phyloP scores from a whole-genome alignment of 1,284 basidiomycete species.

The Leccinum discolor region DNA sequence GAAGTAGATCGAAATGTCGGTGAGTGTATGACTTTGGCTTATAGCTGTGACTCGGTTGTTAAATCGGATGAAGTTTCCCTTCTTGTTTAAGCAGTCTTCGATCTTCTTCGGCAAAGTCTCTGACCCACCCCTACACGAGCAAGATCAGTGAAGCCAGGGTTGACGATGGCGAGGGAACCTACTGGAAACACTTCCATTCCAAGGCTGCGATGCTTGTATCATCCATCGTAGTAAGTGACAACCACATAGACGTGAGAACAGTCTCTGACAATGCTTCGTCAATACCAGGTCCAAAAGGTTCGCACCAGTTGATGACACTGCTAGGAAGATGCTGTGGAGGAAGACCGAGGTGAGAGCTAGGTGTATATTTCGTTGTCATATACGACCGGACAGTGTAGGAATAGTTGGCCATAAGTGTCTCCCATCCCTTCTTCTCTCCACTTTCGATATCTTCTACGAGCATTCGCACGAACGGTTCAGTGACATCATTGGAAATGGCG shows the following conservation, averaged over 20 bases:
- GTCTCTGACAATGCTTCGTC: not conserved
- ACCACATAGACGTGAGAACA: not conserved
- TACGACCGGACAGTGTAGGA: conserved; percentile 12
- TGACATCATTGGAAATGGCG: conserved; percentile 12
- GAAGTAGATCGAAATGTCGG: not conserved
- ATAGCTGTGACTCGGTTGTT: conserved; percentile 13
- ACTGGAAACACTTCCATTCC: conserved; percentile 20
- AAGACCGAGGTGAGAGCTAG: conserved; percentile 15
- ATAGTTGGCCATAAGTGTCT: conserved; percentile 12
- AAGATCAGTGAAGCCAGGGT: not conserved
- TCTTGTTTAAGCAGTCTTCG: conserved; percentile 6
- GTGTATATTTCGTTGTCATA: conserved; percentile 22
- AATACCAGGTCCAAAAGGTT: conserved; percentile 3
- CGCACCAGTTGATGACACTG: conserved; percentile 25
- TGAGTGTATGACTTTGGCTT: not conserved
- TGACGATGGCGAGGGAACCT: conserved; percentile 1
- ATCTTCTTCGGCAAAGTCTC: conserved; percentile 11
- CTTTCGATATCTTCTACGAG: conserved; percentile 11
- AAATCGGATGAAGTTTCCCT: conserved; percentile 3
- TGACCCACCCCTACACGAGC: conserved; percentile 13
- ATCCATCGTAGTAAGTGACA: not conserved
- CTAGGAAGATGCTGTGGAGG: conserved; percentile 15
- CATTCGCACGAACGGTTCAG: conserved; percentile 9
- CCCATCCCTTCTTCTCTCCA: conserved; percentile 13
- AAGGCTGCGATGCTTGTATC: not conserved